These are phyloP conservation scores for Penicillium thymicola DNA, from an alignment of 2,329 filamentous ascomycete species.

Conservation along the genomic window DNA sequence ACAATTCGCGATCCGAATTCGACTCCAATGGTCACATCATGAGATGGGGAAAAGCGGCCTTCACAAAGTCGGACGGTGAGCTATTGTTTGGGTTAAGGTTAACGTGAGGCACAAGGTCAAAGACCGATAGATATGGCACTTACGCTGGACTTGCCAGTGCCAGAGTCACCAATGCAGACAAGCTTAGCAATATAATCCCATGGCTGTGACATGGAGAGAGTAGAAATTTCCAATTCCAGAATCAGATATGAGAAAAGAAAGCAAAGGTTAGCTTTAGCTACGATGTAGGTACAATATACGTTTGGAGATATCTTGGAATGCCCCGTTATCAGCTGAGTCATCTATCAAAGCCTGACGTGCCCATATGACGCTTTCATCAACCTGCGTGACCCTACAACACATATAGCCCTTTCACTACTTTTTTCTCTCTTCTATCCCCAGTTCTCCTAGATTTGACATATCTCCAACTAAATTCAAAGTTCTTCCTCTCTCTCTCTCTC, in stretches of 20 bases:
- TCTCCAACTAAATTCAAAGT: not conserved
- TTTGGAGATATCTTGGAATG: conserved; percentile 1
- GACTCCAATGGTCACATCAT: conserved; percentile 96
- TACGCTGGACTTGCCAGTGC: conserved; percentile 85
- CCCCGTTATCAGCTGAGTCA: conserved; percentile 33
- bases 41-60: conserved; percentile 87
- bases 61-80: conserved; percentile 94
- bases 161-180: conserved; percentile 94
- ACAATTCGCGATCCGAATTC: conserved; percentile 94
- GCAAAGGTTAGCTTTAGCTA: conserved; percentile 3
- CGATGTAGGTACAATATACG: not conserved
- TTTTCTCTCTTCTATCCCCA: not conserved
- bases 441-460: conserved; percentile 3
- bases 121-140: conserved; percentile 19
- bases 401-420: not conserved
- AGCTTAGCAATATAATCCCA: conserved; percentile 99
- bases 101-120: not conserved
- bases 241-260: conserved; percentile 1
- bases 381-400: conserved; percentile 14
- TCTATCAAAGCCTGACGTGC: conserved; percentile 33
- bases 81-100: conserved; percentile 43
- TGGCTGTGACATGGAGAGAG: conserved; percentile 52
- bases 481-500: not conserved
- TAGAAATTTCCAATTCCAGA: not conserved
- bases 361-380: conserved; percentile 36